phyloP scores from a whole-genome alignment of 257 asterid genomes.

The Capsicum baccatum region DNA sequence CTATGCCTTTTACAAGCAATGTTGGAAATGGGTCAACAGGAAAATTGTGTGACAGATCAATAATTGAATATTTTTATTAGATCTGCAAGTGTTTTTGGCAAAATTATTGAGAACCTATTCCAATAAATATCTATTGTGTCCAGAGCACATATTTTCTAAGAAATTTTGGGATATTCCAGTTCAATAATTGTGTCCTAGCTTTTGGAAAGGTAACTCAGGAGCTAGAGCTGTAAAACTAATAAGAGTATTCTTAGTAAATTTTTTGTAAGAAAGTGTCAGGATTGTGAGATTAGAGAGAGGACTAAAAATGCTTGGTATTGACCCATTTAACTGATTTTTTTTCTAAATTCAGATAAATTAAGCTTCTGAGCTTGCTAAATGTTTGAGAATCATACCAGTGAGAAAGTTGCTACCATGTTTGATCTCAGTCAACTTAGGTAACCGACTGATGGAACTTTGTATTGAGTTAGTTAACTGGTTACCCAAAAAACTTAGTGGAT shows the following conservation, averaged over 20 bases:
- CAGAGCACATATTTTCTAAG: slow-evolving; percentile 56
- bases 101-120: slow-evolving; percentile 65
- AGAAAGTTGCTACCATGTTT: slow-evolving; percentile 25
- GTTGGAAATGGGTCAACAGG: slow-evolving; percentile 78
- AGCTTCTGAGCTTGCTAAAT: slow-evolving; percentile 12
- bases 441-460: slow-evolving; percentile 26
- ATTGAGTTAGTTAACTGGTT: slow-evolving; percentile 32
- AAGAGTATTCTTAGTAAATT: slow-evolving; percentile 65
- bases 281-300: neutral
- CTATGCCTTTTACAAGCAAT: slow-evolving; percentile 71
- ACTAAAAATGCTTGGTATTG: neutral
- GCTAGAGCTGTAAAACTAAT: slow-evolving; percentile 50
- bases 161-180: slow-evolving; percentile 66
- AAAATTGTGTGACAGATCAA: slow-evolving; percentile 69
- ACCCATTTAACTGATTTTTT: slow-evolving; percentile 22
- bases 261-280: slow-evolving; percentile 47
- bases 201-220: slow-evolving; percentile 47
- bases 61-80: slow-evolving; percentile 79
- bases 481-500: slow-evolving; percentile 15
- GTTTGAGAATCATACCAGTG: slow-evolving; percentile 24
- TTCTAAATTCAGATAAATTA: slow-evolving; percentile 15
- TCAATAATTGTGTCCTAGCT: slow-evolving; percentile 63
- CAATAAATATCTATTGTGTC: slow-evolving; percentile 77
- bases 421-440: slow-evolving; percentile 19
- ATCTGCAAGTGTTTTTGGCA: slow-evolving; percentile 68